Base-by-base conservation (phyloP, 2,329 filamentous ascomycete genomes). In the Scleromitrula shiraiana region DNA sequence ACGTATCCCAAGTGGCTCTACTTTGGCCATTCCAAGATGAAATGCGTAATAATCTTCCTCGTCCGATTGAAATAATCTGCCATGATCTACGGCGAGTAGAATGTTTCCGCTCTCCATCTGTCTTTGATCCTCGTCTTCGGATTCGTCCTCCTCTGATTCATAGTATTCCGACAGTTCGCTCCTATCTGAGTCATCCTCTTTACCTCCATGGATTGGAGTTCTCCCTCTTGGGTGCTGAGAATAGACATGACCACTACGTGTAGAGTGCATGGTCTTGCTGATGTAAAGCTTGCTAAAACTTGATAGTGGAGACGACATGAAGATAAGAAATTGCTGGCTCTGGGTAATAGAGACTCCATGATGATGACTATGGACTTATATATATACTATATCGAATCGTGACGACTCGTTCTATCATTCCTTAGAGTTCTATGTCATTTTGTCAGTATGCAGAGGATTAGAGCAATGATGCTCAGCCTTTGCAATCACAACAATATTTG, bases 251-350 rank as follows among this genome's bases (percentile, higher is more conserved):
- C 37, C 45, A 49, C 46, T 49, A 37, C 54, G 50, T 45, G 56
- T 50, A 26, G 55, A 43, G 37, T 62, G 52, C 61, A 63, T 63
- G 36, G 38, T 55, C 49, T 53, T 50, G 10, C 52, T 44, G 37
- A 63, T 53, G 9, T 59, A 57, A 42, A 62, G 60, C 51, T 61
- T 58, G 53, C 53, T 55, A 50, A 62, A 63, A 50, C 53, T 53
- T 12, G 56, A 52, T 42, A 55, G 51, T 46, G 61, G 58, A 32
- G 55, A 49, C 56, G 59, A 62, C 61, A 63, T 63, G 54, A 53
- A 54, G 51, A 50, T 54, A 43, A 41, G 33, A 24, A 42, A 26
- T 35, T 30, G 39, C 46, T 27, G 53, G 36, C 24, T 20, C 48
- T 44, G 46, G n/a, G 40, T 30, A 51, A 29, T 39, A 23, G 20